phyloP scores from a whole-genome alignment of 139 green algal species.

The Desmodesmus armatus region DNA sequence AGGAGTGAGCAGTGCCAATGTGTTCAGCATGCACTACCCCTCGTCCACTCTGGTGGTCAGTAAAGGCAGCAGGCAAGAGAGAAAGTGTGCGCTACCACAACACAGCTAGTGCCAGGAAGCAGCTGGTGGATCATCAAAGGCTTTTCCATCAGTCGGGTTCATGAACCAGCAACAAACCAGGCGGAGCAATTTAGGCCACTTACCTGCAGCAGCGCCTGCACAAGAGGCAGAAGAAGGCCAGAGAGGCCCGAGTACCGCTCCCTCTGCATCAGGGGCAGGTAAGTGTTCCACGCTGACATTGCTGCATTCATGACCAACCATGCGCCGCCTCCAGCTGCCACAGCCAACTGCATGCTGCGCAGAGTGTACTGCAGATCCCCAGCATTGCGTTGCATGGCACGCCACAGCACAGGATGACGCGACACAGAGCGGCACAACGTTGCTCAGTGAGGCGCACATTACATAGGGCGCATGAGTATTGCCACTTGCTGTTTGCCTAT shows the following conservation, averaged over 20 bases:
- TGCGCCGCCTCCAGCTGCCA: slow-evolving; percentile 49
- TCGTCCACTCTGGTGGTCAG: no score
- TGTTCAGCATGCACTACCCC: no score
- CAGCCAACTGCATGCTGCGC: slow-evolving; percentile 52
- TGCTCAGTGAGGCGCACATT: no score
- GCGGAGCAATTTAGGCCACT: neutral
- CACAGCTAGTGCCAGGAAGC: neutral
- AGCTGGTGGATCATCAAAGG: neutral
- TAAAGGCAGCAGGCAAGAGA: no score
- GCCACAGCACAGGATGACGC: neutral
- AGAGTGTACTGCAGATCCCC: slow-evolving; percentile 53
- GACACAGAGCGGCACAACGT: neutral
- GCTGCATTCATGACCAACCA: slow-evolving; percentile 73
- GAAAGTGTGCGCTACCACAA: neutral
- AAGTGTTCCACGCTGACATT: slow-evolving; percentile 64
- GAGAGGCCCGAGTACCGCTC: slow-evolving; percentile 48
- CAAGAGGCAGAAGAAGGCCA: slow-evolving; percentile 33
- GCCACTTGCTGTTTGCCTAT: no score
- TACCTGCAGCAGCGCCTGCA: slow-evolving; percentile 55
- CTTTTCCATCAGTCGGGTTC: neutral
- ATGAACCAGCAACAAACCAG: neutral
- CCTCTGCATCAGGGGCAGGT: slow-evolving; percentile 63
- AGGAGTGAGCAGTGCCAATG: neutral
- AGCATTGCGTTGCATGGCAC: neutral
- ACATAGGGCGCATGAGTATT: no score